Evolutionary conservation across 164 flowering plant species (phyloP), one percentile per base, ranked within the genome.

Genomic region (Warburgia ugandensis): DNA sequence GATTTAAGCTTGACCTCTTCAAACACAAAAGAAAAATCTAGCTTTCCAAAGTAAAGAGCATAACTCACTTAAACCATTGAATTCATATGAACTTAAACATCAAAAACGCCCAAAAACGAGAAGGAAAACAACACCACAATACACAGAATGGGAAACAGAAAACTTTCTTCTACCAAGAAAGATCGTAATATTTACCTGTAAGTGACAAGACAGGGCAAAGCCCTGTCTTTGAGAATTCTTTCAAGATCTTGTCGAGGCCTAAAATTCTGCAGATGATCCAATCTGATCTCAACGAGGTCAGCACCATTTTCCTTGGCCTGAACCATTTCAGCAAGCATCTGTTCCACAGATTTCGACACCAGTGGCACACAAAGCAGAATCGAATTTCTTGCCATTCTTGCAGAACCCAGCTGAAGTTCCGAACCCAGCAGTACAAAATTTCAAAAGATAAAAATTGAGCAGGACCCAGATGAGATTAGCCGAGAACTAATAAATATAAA

Each of bases 261-360:
- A 52, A 81, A 70, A 32, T 45, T 44, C 27, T 59, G 31, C 2
- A 78, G 38, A 36, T 16, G 67, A 39, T 77, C 84, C 60, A 83
- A 55, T 37, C 83, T 63, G 55, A 84, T 44, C 70, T 79, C 84
- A 17, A 73, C 84, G 1, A 81, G 45, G 40, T 81, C 84, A 0
- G 86, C 89, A 4, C 90, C 89, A 40, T 54, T 29, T 0, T 55
- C 62, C 57, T 75, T 80, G 0, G 86, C 85, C 49, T 48, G 37
- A 21, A 19, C n/a, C 83, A 82, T 76, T 12, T 70, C 68, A 1
- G 14, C 37, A 52, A 78, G 20, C 74, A 77, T 56, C 40, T 78
- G 37, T 28, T 77, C 76, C 1, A 78, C 65, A 4, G 86, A 63
- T 21, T 65, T 48, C 23, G 65, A 70, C 79, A 68, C 68, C 43